Evolutionary conservation across 2,329 filamentous ascomycete species (phyloP), one percentile per base, ranked within the genome.

Genomic region (Penicillium capsulatum): DNA sequence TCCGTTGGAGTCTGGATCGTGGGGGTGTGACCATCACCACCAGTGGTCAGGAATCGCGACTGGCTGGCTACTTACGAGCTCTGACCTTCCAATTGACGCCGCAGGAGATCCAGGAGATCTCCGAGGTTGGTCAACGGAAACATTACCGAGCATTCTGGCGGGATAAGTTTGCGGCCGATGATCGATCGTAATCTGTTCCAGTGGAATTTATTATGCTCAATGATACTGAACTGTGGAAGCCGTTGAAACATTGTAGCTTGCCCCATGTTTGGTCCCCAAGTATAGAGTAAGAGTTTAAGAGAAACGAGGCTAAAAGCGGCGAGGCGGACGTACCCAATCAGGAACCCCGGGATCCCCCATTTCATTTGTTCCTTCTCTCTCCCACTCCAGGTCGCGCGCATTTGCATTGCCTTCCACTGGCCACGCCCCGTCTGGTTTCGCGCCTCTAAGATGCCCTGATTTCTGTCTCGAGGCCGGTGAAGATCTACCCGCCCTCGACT

Each of bases 1-100:
- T 83, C 38, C 64, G 79, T 36, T 83, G 78, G 77, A 74, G 71
- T 34, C 71, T 83, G 35, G 78, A 83, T 48, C 76, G 79, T 51
- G 77, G 77, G 16, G 60, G 75, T 40, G 70, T 81, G 11, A 63
- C 74, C 0, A 72, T 83, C 42, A 81, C 78, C 4, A 83, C 79
- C 2, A 79, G 73, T 41, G 64, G 69, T 34, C 82, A 81, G 55
- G 78, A 81, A 60, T 70, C 76, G 46, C 66, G 79, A 11, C 48
- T 83, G 55, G 74, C 67, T 40, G 75, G 79, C 52, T 81, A 81
- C 50, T 53, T 81, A 45, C 64, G 75, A 15, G 66, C 66, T 2
- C 64, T 75, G 48, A 74, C 71, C 1, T 82, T 83, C 60, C 74
- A 74, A 47, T 55, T 83, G 46, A 81, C 74, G 4, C 75, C 77